phyloP scores from a whole-genome alignment of 1,284 basidiomycete species.

The Ustilago shanxiensis region DNA sequence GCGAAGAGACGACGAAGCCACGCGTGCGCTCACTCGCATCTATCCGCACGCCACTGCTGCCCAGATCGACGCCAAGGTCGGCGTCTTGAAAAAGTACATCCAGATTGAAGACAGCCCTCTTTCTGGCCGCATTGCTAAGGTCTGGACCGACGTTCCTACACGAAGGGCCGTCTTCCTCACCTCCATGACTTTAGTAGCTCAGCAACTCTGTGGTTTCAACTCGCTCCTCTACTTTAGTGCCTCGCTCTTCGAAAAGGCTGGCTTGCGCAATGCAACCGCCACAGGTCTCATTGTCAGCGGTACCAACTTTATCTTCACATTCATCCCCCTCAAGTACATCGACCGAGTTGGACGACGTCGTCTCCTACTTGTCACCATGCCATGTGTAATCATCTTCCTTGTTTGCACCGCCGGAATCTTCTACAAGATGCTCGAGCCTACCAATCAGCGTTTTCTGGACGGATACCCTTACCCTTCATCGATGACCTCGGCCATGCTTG shows the following conservation, averaged over 20 bases:
- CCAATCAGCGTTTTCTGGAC: conserved; percentile 77
- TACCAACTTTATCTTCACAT: conserved; percentile 79
- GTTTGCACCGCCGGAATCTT: conserved; percentile 81
- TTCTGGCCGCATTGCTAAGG: conserved; percentile 19
- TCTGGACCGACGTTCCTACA: conserved; percentile 48
- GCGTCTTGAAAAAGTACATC: conserved; percentile 69
- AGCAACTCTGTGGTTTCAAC: conserved; percentile 71
- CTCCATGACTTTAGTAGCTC: conserved; percentile 44
- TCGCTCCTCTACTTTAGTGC: conserved; percentile 70
- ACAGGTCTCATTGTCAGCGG: conserved; percentile 68
- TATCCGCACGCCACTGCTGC: conserved; percentile 64
- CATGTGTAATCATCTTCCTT: conserved; percentile 82
- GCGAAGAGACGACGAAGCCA: conserved; percentile 61
- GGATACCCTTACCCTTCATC: conserved; percentile 77
- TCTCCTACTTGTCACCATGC: conserved; percentile 82
- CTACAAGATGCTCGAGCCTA: conserved; percentile 79
- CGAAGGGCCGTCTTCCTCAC: conserved; percentile 47
- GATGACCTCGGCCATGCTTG: conserved; percentile 79
- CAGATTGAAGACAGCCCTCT: conserved; percentile 41
- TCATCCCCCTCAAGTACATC: conserved; percentile 80
- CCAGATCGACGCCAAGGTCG: conserved; percentile 69
- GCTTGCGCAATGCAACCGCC: conserved; percentile 69
- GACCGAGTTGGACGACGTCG: conserved; percentile 81
- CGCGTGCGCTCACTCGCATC: conserved; percentile 58
- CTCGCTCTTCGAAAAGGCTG: conserved; percentile 69